Conservation (phyloP, 805 yeast genomes). For the Metschnikowia arizonensis region DNA sequence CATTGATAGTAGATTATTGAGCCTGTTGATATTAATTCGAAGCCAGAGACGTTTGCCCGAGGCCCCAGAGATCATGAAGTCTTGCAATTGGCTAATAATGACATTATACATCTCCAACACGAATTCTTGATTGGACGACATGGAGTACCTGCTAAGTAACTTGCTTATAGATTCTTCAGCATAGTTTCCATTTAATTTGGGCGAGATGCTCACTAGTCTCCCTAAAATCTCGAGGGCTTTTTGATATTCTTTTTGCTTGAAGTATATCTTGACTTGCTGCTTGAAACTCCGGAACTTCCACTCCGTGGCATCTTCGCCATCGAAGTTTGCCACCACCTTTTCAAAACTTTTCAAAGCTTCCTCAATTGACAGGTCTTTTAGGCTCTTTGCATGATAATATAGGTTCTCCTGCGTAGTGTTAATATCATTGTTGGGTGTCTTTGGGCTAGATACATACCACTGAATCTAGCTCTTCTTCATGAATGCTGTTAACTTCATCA, state of each 20-base stretch:
- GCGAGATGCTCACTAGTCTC: constrained; percentile 21
- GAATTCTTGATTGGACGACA: constrained; percentile 25
- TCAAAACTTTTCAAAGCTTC: constrained; percentile 14
- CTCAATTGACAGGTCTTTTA: constrained; percentile 27
- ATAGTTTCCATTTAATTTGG: constrained; percentile 31
- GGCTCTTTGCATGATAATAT: constrained; percentile 37
- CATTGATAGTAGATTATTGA: constrained; percentile 34
- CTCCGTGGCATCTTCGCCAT: constrained; percentile 22
- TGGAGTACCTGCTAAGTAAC: constrained; percentile 32
- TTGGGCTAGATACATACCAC: constrained; percentile 10
- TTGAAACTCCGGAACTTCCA: constrained; percentile 41
- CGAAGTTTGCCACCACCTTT: constrained; percentile 17
- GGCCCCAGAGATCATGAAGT: constrained; percentile 16
- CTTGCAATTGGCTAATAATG: constrained; percentile 25
- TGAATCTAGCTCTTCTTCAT: constrained; percentile 14
- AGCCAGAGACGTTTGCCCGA: constrained; percentile 39
- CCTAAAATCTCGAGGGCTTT: constrained; percentile 23
- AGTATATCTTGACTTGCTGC: constrained; percentile 38
- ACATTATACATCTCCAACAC: constrained; percentile 30
- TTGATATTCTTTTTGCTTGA: constrained; percentile 21
- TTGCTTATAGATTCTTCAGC: constrained; percentile 39
- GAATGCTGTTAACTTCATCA: constrained; percentile 26
- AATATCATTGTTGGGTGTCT: constrained; percentile 8
- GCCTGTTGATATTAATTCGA: constrained; percentile 43
- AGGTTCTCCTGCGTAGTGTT: constrained; percentile 25